Percentiles rank a stretch among this genome's conserved stretches.
phyloP scores from a whole-genome alignment of 768 basidiomycete genomes.

The Auriscalpium microsporum region DNA sequence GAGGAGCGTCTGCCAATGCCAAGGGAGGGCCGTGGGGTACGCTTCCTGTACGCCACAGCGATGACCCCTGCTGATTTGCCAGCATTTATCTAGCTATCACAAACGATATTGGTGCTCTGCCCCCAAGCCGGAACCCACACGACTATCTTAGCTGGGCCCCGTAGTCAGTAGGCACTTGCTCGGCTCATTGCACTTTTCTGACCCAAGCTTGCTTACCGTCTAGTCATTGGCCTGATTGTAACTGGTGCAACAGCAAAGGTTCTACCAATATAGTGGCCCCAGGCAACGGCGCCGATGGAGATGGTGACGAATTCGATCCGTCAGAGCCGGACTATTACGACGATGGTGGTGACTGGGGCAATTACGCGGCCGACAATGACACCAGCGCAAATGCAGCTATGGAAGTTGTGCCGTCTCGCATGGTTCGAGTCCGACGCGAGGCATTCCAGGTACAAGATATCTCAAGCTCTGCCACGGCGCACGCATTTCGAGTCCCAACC shows the following conservation, averaged over 20 bases:
- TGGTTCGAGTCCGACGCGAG: not conserved
- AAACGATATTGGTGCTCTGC: conserved; percentile 21
- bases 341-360: not conserved
- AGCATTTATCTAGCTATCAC: conserved; percentile 26
- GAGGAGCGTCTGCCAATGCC: conserved; percentile 28
- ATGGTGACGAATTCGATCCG: not conserved
- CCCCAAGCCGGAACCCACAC: conserved; percentile 32
- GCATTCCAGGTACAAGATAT: not conserved
- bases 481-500: not conserved
- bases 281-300: not conserved
- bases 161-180: conserved; percentile 32
- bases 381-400: not conserved
- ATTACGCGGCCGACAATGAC: not conserved
- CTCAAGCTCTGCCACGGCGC: not conserved
- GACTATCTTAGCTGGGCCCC: conserved; percentile 55
- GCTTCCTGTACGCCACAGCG: conserved; percentile 4
- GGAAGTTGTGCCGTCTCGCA: not conserved
- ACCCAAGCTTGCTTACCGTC: not conserved
- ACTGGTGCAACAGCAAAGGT: conserved; percentile 34
- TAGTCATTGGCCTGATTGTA: conserved; percentile 49
- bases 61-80: not conserved
- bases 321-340: conserved; percentile 3
- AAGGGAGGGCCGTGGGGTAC: conserved; percentile 33
- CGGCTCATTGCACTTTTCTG: not conserved
- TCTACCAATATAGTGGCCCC: conserved; percentile 11